A percentile compares a stretch with the other conserved stretches of the same genome.
phyloP scores from a whole-genome alignment of 495 filamentous ascomycete genomes.

The Lasiosphaeris hirsuta region DNA sequence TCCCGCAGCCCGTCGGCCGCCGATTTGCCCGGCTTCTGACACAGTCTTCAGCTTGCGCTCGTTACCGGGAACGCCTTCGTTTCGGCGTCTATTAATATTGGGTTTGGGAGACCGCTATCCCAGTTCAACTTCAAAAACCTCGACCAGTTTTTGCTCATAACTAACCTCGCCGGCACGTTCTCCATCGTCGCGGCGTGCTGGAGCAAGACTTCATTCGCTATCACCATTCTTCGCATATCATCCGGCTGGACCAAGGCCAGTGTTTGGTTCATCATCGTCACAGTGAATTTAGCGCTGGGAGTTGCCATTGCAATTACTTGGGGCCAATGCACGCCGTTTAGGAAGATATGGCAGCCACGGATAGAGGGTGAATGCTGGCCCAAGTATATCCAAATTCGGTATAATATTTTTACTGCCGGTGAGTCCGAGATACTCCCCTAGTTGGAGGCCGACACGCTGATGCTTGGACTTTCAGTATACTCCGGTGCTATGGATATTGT shows the following conservation, averaged over 20 bases:
- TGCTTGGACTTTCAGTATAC: background rate
- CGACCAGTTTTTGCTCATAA: too few species aligned
- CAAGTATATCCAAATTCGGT: slow-evolving; percentile 25
- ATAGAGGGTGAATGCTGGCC: slow-evolving; percentile 35
- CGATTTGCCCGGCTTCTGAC: background rate
- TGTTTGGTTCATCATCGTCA: slow-evolving; percentile 38
- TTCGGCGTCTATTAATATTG: slow-evolving; percentile 35
- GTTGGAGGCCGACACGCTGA: background rate
- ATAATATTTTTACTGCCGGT: slow-evolving; percentile 35
- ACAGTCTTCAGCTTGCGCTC: slow-evolving; percentile 14
- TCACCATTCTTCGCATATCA: slow-evolving; percentile 35
- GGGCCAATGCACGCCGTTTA: slow-evolving; percentile 32
- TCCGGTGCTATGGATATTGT: slow-evolving; percentile 24
- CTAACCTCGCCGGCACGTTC: slow-evolving; percentile 30
- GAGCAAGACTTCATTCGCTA: slow-evolving; percentile 36
- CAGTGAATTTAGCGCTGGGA: slow-evolving; percentile 31
- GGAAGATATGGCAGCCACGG: slow-evolving; percentile 27
- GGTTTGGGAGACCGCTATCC: slow-evolving; percentile 26
- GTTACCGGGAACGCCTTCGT: slow-evolving; percentile 65
- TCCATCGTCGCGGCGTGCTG: slow-evolving; percentile 33
- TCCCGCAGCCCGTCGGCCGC: background rate
- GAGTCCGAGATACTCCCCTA: background rate
- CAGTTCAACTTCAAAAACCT: background rate
- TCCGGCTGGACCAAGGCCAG: slow-evolving; percentile 24
- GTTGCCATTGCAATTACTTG: slow-evolving; percentile 32